phyloP scores from a whole-genome alignment of 2,329 filamentous ascomycete genomes.

The Trichophyton verrucosum region DNA sequence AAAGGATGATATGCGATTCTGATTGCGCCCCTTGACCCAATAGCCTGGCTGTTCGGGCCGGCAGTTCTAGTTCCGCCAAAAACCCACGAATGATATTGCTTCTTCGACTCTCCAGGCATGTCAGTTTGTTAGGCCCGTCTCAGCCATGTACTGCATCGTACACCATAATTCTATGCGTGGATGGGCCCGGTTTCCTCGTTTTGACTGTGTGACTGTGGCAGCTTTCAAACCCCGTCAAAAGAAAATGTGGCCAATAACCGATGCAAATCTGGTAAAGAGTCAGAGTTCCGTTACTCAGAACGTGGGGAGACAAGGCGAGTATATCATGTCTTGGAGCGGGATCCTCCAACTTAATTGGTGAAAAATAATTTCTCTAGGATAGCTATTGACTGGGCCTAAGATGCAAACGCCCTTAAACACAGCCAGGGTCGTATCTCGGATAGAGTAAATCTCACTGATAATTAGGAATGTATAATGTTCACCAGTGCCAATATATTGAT shows the following conservation, averaged over 20 bases:
- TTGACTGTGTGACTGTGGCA: background rate
- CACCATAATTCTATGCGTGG: background rate
- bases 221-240: background rate
- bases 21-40: slow-evolving; percentile 1
- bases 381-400: background rate
- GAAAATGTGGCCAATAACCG: background rate
- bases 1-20: background rate
- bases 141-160: background rate
- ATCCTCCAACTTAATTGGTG: background rate
- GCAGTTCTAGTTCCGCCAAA: background rate
- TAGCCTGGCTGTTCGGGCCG: background rate
- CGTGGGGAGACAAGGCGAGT: background rate
- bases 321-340: background rate
- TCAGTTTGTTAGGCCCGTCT: background rate
- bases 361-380: background rate
- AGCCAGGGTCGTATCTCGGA: background rate
- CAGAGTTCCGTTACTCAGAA: background rate
- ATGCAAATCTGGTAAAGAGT: background rate
- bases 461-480: background rate
- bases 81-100: background rate
- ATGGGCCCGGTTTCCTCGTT: background rate
- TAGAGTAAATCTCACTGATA: background rate
- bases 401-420: background rate
- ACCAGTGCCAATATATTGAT: background rate
- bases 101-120: background rate